Base-by-base conservation (phyloP, 73 alveolate species). In the Paramecium sexaurelia region DNA sequence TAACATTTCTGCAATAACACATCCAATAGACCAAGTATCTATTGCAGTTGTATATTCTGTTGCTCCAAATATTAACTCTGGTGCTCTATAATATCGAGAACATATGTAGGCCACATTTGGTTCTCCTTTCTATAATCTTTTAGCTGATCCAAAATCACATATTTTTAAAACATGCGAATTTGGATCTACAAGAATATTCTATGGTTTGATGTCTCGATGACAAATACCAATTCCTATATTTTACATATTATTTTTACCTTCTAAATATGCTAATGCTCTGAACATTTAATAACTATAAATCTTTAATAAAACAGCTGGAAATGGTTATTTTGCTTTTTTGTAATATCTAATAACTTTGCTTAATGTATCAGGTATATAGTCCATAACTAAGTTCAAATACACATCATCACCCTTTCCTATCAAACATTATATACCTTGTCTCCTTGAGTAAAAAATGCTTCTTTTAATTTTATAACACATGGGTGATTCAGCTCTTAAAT, bases 131-230 rank as follows among this genome's bases (percentile, higher is more conserved):
- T 94, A 94, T 9, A 96, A 92, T 43, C 94, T 92, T 73, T 97
- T 97, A 9, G 99, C 99, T 24, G 99, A 97, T 32, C 99, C 99
- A 75, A 97, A 97, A 75, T 97, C 99, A 71, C 99, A 97, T 61
- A 96, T 55, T 85, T 94, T 95, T 68, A 95, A 75, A 37, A 86
- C 91, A 20, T 94, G 97, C 26, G 90, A 92, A n/a, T 84, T 91
- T 9, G 95, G 95, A 84, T 96, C 97, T 19, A 96, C 93, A 51
- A 96, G 93, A 20, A 96, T 61, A 92, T 96, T 96, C 86, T 95
- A 91, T n/a, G 99, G 99, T 68, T 95, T 96, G 27, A 96, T 95
- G 71, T 96, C 99, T 86, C 99, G 89, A 86, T 96, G 99, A 68
- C 98, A 96, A 26, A 96, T 95, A 40, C 97, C 95, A 33, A 69